Evolutionary conservation across 2,329 filamentous ascomycete genomes (phyloP), one percentile per base, ranked within the genome.

Genomic region (Xylaria sp.): DNA sequence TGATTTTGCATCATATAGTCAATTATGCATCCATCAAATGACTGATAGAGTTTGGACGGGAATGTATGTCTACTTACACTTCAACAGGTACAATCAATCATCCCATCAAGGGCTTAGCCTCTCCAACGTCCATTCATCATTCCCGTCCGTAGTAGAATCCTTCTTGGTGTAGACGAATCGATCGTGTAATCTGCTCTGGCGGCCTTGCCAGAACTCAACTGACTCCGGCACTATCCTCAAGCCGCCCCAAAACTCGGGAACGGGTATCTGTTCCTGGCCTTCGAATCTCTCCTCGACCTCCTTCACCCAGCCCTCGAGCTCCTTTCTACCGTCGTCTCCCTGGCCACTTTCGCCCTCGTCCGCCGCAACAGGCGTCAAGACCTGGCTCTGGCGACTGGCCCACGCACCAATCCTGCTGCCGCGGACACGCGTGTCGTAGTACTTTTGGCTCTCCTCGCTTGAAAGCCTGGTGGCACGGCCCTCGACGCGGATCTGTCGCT

Each of bases 181-280:
- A 84, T 99, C 96, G 82, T 99, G 96, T 80, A 99, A 82, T 68
- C 96, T 87, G 81, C 91, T 97, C 78, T 93, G 88, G 75, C 96
- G 88, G 2, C 96, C 96, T 84, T 97, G 94, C 89, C 96, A 99
- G 79, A 99, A 99, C 86, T 99, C 96, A 58, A 99, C 87, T 74
- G 89, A 88, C 77, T 94, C 92, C 0, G 96, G 95, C 71, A 94
- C 86, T 68, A 99, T 87, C 74, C 95, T 89, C 79, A 97, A 79
- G 0, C 96, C 96, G 36, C 96, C 96, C 96, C 96, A 99, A 79
- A 97, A 97, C 10, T 92, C 90, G 4, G 96, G 96, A 59, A 97
- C 90, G 1, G 94, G 94, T 72, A 99, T 97, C 65, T 92, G 82
- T 33, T 97, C 92, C 72, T 87, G 77, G 1, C 89, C 92, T 49